Percentiles rank a stretch among this genome's conserved stretches.
Evolutionary conservation across 345 rosid species (phyloP).

Genomic region (Reutealis trisperma): DNA sequence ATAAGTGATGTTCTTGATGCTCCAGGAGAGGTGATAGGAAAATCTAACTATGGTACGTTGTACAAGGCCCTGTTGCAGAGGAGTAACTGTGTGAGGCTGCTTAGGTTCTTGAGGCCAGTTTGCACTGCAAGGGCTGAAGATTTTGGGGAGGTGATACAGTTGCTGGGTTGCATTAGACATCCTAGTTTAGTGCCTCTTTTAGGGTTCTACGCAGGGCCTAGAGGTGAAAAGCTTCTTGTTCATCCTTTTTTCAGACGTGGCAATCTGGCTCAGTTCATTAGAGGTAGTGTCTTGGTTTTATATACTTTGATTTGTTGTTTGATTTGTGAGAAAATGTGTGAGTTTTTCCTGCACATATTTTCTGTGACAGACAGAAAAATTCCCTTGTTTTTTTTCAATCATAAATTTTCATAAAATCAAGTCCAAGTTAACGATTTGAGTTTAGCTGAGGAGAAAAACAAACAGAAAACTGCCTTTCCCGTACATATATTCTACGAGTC

Average conservation of each 20-base stretch:
- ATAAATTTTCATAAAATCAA: background rate
- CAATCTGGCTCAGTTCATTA: constrained; percentile 68
- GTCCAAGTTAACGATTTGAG: background rate
- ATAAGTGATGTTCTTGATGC: constrained; percentile 84
- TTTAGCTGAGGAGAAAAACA: background rate
- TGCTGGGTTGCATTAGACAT: constrained; percentile 64
- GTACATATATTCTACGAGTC: background rate
- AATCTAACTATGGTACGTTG: constrained; percentile 80
- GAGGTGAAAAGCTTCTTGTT: constrained; percentile 94
- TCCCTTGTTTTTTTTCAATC: background rate
- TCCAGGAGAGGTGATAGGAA: constrained; percentile 94
- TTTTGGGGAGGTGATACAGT: constrained; percentile 49
- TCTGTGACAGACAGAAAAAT: background rate
- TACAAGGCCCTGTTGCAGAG: constrained; percentile 75
- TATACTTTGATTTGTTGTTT: constrained; percentile 18
- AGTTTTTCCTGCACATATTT: background rate
- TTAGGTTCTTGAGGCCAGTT: constrained; percentile 80
- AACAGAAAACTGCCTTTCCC: background rate
- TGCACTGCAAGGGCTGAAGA: constrained; percentile 55
- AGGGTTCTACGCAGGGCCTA: constrained; percentile 82
- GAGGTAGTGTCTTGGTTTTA: constrained; percentile 44
- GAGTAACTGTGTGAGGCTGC: constrained; percentile 53
- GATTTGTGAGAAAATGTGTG: constrained; percentile 12
- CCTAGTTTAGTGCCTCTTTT: constrained; percentile 82
- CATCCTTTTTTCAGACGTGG: constrained; percentile 67